phyloP scores from a whole-genome alignment of 2,329 filamentous ascomycete genomes.

The Alternaria sp. region DNA sequence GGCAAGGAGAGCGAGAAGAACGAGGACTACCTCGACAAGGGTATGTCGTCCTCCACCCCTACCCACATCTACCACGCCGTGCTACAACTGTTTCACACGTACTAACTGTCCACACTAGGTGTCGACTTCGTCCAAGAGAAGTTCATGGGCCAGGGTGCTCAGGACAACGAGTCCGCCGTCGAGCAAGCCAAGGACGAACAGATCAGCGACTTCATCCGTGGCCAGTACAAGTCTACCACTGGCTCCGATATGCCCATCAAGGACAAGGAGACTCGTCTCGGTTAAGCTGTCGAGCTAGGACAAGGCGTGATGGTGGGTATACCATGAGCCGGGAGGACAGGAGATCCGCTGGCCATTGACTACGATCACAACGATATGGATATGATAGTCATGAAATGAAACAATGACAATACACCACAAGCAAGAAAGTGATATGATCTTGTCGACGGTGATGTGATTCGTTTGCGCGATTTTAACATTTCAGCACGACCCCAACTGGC shows the following conservation, averaged over 20 bases:
- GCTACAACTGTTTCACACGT: conserved; percentile 1
- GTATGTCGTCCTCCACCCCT: conserved; percentile 50
- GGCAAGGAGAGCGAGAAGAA: conserved; percentile 79
- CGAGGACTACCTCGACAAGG: conserved; percentile 83
- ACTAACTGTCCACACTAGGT: conserved; percentile 53
- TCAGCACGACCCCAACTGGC: not conserved
- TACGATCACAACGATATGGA: not conserved
- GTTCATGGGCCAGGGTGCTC: conserved; percentile 70
- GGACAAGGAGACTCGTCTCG: conserved; percentile 65
- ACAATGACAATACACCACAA: not conserved
- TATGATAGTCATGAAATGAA: conserved; percentile 20
- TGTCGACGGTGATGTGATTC: not conserved
- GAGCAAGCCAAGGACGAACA: conserved; percentile 87
- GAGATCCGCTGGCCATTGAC: conserved; percentile 19
- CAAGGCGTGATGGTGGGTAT: not conserved
- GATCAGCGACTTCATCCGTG: conserved; percentile 74
- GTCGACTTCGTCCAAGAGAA: conserved; percentile 81
- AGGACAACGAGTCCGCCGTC: conserved; percentile 63
- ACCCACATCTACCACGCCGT: not conserved
- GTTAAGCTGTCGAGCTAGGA: conserved; percentile 4
- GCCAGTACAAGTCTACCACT: conserved; percentile 71
- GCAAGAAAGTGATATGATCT: not conserved
- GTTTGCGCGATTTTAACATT: not conserved
- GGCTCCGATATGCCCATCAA: conserved; percentile 73
- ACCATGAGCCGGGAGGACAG: conserved; percentile 11